Evolutionary conservation across 495 filamentous ascomycete species (phyloP).

Genomic region (Hamigera avellanea): DNA sequence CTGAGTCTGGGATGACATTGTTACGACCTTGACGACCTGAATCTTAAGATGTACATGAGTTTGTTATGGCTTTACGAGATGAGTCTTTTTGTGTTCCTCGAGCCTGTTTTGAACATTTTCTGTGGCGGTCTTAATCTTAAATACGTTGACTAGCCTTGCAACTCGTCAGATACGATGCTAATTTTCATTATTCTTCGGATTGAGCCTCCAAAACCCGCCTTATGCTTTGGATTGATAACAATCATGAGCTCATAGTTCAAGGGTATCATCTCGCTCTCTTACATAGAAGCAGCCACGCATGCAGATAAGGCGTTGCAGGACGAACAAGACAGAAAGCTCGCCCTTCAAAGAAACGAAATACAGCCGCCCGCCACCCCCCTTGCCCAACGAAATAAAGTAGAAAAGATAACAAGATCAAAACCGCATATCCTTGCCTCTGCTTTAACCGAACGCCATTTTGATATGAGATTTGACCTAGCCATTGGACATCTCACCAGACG

Average conservation of each 20-base stretch:
- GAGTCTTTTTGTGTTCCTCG: slow-evolving; percentile 13
- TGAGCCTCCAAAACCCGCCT: no score
- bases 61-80: slow-evolving; percentile 28
- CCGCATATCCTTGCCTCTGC: not conserved
- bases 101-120: no score
- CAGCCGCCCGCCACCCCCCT: no score
- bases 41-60: slow-evolving; percentile 34
- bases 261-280: slow-evolving; percentile 16
- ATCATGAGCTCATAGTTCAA: slow-evolving; percentile 15
- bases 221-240: slow-evolving; percentile 4
- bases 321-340: no score
- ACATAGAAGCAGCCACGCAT: slow-evolving; percentile 2
- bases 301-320: no score
- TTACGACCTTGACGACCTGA: slow-evolving; percentile 30
- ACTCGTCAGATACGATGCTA: no score
- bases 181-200: no score
- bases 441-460: not conserved
- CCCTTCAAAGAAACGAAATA: no score
- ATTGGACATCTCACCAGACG: not conserved
- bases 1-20: slow-evolving; percentile 22
- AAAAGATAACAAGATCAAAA: no score
- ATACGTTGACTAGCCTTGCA: no score
- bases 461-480: not conserved
- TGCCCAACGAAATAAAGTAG: no score
- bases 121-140: no score